Percentiles rank a stretch among this genome's conserved stretches.
Evolutionary conservation across 345 rosid species (phyloP).

Genomic region (Aquilaria yunnanensis): DNA sequence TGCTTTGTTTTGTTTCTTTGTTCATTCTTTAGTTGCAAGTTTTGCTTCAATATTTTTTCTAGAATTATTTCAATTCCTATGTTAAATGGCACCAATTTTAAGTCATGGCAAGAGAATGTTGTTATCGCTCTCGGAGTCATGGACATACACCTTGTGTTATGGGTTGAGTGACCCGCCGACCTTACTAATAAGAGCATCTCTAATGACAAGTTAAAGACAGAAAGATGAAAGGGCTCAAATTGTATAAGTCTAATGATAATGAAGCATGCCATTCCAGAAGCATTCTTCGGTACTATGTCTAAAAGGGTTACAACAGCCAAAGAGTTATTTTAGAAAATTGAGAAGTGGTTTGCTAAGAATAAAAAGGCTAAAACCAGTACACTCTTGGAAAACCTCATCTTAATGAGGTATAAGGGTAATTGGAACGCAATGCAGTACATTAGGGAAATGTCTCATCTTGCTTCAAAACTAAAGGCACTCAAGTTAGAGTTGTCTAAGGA

Average conservation of each 20-base stretch:
- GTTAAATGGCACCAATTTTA: background rate
- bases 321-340: no score
- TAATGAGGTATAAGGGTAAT: no score
- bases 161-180: background rate
- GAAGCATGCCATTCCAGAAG: no score
- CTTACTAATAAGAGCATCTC: background rate
- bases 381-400: no score
- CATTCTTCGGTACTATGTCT: no score
- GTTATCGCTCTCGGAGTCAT: background rate
- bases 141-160: conserved; percentile 8
- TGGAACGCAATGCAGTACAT: conserved; percentile 12
- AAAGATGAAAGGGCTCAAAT: conserved; percentile 9
- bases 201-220: background rate
- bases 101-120: conserved; percentile 4
- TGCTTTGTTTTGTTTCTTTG: no score
- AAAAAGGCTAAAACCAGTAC: no score
- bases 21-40: no score
- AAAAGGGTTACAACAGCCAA: no score
- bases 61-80: background rate
- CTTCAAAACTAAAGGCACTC: conserved; percentile 13
- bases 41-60: no score
- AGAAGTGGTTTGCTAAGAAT: no score
- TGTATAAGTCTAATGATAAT: conserved; percentile 4
- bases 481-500: background rate
- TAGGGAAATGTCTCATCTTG: conserved; percentile 12